Evolutionary conservation across 768 basidiomycete species (phyloP), one percentile per base, ranked within the genome.

Genomic region (Mycena rosella): DNA sequence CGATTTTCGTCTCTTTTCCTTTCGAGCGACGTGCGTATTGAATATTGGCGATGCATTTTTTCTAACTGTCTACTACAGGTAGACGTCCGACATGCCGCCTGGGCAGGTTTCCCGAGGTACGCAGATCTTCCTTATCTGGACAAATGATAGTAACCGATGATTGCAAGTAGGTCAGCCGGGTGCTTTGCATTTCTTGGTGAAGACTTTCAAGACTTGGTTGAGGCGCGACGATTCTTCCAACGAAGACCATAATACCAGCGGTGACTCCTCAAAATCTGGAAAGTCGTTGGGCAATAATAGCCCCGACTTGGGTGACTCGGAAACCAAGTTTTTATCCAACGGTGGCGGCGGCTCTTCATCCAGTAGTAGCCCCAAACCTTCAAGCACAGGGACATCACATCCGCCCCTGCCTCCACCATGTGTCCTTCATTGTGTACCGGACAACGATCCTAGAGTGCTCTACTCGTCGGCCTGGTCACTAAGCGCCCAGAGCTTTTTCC

Each of bases 381-480:
- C 40, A 11, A 5, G 29, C 20, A 14, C 20, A n/a, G n/a, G 14
- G 20, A 48, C 22, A 26, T 11, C 38, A 44, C 42, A n/a, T 15
- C 27, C 52, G 27, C 32, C 51, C 2, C 38, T 40, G 5, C 14
- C 70, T 24, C 42, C 56, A 13, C 56, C 40, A 18, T 68, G 59
- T 38, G n/a, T 63, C 34, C 9, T 34, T 18, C 29, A 40, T 52
- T 74, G 74, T 32, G 68, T 74, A 4, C 74, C 64, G 30, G 79
- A 84, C 61, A 83, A 83, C 67, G 78, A 82, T 63, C 76, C 82
- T 8, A 68, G 78, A 55, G 71, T 83, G 6, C 49, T 66, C 6
- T 84, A 84, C 61, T 73, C 70, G 7, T 80, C 83, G 4, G 65
- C 72, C 7, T 85, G 83, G 84, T 73, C 72, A 20, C 65, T 84